Percentiles rank a stretch among this genome's conserved stretches.
Conservation (phyloP, 164 flowering plant genomes). For the Chimonanthus praecox region DNA sequence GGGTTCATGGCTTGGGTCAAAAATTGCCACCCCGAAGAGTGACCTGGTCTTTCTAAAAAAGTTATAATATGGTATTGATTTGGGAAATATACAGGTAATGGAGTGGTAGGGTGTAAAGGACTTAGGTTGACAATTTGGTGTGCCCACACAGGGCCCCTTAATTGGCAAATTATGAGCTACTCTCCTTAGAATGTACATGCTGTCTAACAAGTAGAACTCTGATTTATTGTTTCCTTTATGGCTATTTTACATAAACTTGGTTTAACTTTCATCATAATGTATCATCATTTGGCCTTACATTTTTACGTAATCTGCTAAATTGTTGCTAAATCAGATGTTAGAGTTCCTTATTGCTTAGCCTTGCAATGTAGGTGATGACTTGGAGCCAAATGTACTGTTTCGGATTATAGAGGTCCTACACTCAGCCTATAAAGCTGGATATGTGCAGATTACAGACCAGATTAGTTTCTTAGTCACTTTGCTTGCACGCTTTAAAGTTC, state of each 20-base stretch:
- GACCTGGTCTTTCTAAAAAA: too few species aligned
- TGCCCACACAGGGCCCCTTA: too few species aligned
- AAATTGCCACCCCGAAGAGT: too few species aligned
- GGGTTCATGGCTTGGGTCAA: too few species aligned
- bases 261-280: too few species aligned
- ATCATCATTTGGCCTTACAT: too few species aligned
- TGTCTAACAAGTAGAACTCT: too few species aligned
- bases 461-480: slow-evolving; percentile 71
- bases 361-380: slow-evolving; percentile 42
- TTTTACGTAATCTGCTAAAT: neutral
- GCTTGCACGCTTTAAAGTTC: slow-evolving; percentile 47
- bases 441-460: slow-evolving; percentile 49
- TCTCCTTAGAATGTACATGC: neutral
- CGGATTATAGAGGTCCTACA: slow-evolving; percentile 71
- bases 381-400: slow-evolving; percentile 52
- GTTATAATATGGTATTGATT: too few species aligned
- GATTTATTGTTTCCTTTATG: neutral
- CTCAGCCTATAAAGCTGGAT: slow-evolving; percentile 66
- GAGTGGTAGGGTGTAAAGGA: too few species aligned
- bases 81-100: too few species aligned
- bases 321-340: neutral
- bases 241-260: neutral
- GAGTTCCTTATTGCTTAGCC: slow-evolving; percentile 8
- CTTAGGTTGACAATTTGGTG: too few species aligned
- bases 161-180: neutral